These are phyloP conservation scores for Craspedostauros australis DNA, from an alignment of 108 stramenopile species.

Conservation along the genomic window DNA sequence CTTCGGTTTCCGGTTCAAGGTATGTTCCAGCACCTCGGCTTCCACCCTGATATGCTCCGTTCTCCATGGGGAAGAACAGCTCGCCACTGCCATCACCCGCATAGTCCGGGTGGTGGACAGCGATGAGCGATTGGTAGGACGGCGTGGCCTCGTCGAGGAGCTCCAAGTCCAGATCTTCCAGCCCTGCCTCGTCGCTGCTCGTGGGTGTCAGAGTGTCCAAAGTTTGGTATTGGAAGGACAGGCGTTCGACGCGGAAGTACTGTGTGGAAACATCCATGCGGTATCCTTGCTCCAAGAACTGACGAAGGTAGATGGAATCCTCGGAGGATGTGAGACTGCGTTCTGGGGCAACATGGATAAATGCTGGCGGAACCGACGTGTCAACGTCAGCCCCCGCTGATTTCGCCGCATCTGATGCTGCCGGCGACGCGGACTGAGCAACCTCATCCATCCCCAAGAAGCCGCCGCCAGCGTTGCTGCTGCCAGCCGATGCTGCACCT, in stretches of 20 bases:
- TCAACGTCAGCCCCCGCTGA: constrained; percentile 3
- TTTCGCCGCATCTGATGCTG: neutral
- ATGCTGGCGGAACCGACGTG: constrained; percentile 16
- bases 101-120: constrained; percentile 37
- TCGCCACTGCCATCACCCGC: constrained; percentile 36
- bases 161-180: constrained; percentile 34
- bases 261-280: constrained; percentile 20
- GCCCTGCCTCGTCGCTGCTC: constrained; percentile 10
- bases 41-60: constrained; percentile 24
- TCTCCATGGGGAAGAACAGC: constrained; percentile 38
- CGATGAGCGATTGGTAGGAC: constrained; percentile 22
- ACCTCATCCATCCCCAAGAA: constrained; percentile 16
- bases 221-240: constrained; percentile 23
- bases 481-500: neutral
- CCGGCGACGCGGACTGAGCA: neutral
- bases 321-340: no score
- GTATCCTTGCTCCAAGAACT: constrained; percentile 31
- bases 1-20: constrained; percentile 19
- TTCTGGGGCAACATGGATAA: constrained; percentile 33
- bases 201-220: no score
- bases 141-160: constrained; percentile 16
- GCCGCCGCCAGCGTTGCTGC: constrained; percentile 13
- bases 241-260: constrained; percentile 28
- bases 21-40: constrained; percentile 9
- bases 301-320: constrained; percentile 20